A percentile compares a stretch with the other conserved stretches of the same genome.
Conservation (phyloP, 805 yeast species). For the Hanseniaspora guilliermondii region DNA sequence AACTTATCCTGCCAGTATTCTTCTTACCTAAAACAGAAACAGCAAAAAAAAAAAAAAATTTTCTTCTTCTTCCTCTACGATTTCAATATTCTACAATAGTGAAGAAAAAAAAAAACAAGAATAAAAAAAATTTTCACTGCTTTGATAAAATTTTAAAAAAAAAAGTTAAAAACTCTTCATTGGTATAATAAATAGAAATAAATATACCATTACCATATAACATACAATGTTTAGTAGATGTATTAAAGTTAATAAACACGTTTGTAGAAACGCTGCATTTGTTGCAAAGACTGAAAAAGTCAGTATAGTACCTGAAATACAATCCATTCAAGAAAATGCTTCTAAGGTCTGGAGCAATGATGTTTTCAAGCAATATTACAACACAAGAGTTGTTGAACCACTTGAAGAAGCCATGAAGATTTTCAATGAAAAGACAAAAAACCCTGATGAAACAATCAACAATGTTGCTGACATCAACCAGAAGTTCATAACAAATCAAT, state of each 20-base stretch:
- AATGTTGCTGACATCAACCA: not conserved
- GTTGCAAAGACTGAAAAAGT: not conserved
- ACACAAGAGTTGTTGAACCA: slow-evolving; percentile 1
- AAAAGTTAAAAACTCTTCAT: too few relatives aligned
- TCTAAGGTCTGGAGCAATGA: slow-evolving; percentile 1
- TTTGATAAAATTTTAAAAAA: too few relatives aligned
- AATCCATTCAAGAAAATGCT: not conserved
- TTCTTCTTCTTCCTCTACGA: too few relatives aligned
- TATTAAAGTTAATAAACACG: not conserved
- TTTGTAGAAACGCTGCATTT: not conserved
- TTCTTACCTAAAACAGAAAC: too few relatives aligned
- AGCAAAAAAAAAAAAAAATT: too few relatives aligned
- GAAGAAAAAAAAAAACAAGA: too few relatives aligned
- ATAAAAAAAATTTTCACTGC: not conserved
- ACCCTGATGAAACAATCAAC: not conserved
- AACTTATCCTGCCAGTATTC: too few relatives aligned
- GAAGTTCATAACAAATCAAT: not conserved
- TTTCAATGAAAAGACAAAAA: not conserved
- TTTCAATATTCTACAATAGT: too few relatives aligned
- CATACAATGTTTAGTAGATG: not conserved
- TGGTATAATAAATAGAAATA: too few relatives aligned
- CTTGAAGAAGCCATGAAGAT: not conserved
- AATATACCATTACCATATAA: not conserved
- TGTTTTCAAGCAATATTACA: not conserved
- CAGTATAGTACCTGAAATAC: not conserved